phyloP scores from a whole-genome alignment of 192 early-diverging fungal genomes.

The Spizellomyces sp. region DNA sequence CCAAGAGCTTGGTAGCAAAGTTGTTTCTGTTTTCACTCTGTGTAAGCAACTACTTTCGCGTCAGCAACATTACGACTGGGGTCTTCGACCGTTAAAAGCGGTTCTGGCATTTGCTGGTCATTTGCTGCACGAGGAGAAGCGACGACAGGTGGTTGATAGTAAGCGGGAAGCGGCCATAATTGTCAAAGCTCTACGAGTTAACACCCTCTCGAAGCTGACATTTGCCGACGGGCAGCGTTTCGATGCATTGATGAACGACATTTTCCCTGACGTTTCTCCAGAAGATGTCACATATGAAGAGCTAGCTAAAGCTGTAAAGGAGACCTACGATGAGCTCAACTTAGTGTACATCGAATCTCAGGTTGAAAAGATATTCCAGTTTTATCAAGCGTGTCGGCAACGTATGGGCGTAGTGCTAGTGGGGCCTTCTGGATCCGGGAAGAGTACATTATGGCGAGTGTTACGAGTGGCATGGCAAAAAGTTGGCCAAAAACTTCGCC shows the following conservation, averaged over 20 bases:
- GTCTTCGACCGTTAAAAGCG: conserved; percentile 58
- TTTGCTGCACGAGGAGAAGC: conserved; percentile 50
- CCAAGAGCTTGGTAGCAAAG: conserved; percentile 57
- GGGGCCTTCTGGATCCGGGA: conserved; percentile 60
- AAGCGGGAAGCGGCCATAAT: conserved; percentile 44
- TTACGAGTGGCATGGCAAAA: conserved; percentile 50
- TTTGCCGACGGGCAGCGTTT: conserved; percentile 50
- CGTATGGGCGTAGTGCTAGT: conserved; percentile 66
- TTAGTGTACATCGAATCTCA: conserved; percentile 52
- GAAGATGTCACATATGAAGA: conserved; percentile 55
- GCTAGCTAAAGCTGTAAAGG: conserved; percentile 42
- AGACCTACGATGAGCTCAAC: conserved; percentile 51
- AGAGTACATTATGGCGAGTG: conserved; percentile 51
- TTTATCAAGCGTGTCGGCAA: conserved; percentile 59
- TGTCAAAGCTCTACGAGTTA: conserved; percentile 58
- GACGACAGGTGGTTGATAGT: conserved; percentile 24
- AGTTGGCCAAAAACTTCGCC: conserved; percentile 46
- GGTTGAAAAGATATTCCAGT: conserved; percentile 57
- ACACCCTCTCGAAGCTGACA: conserved; percentile 61
- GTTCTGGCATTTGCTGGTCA: conserved; percentile 53
- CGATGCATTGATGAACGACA: conserved; percentile 53
- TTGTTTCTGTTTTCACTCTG: conserved; percentile 57
- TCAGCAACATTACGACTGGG: conserved; percentile 66
- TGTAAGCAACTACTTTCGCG: conserved; percentile 57
- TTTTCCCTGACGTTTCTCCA: conserved; percentile 50